phyloP scores from a whole-genome alignment of 495 filamentous ascomycete genomes.

The Penicillium herquei region DNA sequence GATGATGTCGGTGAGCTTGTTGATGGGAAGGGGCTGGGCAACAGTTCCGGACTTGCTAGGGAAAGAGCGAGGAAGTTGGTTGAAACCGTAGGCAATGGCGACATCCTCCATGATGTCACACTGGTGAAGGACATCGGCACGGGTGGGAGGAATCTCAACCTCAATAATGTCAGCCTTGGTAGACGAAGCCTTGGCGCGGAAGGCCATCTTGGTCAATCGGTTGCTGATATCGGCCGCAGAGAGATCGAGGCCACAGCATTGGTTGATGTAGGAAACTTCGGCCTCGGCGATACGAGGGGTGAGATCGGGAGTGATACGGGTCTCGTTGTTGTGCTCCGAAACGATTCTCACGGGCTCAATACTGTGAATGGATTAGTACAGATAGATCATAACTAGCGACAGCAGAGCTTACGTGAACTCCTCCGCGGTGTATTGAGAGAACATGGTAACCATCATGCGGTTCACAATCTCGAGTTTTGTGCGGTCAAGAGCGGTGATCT shows the following conservation, averaged over 20 bases:
- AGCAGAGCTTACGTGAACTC: slow-evolving; percentile 64
- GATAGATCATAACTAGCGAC: background rate
- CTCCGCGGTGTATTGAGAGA: slow-evolving; percentile 85
- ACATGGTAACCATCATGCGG: slow-evolving; percentile 95
- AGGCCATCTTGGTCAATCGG: slow-evolving; percentile 83
- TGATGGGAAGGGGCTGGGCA: slow-evolving; percentile 82
- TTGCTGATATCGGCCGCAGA: slow-evolving; percentile 69
- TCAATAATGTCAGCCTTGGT: slow-evolving; percentile 65
- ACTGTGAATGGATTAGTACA: slow-evolving; percentile 24
- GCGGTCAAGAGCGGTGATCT: slow-evolving; percentile 93
- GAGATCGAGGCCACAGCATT: slow-evolving; percentile 78
- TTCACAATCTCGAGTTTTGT: slow-evolving; percentile 96
- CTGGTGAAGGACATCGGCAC: slow-evolving; percentile 93
- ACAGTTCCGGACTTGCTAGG: slow-evolving; percentile 81
- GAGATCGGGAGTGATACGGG: slow-evolving; percentile 76
- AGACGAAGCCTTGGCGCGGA: slow-evolving; percentile 67
- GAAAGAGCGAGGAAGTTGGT: slow-evolving; percentile 80
- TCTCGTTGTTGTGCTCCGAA: slow-evolving; percentile 85
- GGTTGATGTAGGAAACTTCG: slow-evolving; percentile 88
- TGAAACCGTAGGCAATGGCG: slow-evolving; percentile 94
- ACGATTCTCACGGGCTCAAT: slow-evolving; percentile 90
- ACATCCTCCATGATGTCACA: slow-evolving; percentile 99
- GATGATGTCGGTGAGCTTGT: slow-evolving; percentile 92
- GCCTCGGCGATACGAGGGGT: slow-evolving; percentile 71
- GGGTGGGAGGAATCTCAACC: slow-evolving; percentile 79